These are phyloP conservation scores for Sporothrix pallida DNA, from an alignment of 2,329 filamentous ascomycete genomes.

Conservation along the genomic window DNA sequence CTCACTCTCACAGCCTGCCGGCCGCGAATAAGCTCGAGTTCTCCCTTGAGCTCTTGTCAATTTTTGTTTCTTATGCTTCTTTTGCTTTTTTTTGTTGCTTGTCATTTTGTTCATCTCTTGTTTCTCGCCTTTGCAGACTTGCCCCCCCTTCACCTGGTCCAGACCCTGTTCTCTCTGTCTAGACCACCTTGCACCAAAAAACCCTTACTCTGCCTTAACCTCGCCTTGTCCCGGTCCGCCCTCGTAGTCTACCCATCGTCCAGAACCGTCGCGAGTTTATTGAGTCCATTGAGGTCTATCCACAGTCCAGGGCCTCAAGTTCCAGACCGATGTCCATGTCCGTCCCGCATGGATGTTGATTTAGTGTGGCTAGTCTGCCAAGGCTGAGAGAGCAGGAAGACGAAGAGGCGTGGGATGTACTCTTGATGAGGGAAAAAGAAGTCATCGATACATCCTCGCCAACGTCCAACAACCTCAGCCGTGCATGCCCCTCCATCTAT, in stretches of 20 bases:
- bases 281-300: no score
- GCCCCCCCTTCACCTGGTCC: no score
- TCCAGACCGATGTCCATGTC: background rate
- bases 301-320: background rate
- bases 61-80: background rate
- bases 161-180: no score
- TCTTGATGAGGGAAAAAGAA: background rate
- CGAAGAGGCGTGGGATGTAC: no score
- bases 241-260: background rate
- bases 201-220: background rate
- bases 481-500: background rate
- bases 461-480: background rate
- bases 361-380: conserved; percentile 1
- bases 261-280: no score
- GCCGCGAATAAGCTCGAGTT: background rate
- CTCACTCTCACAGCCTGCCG: conserved; percentile 14
- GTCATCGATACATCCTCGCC: no score
- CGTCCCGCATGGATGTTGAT: background rate
- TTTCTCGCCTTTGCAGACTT: background rate
- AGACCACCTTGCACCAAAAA: no score
- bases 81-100: background rate
- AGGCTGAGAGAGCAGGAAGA: background rate
- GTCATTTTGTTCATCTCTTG: background rate
- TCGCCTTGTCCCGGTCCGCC: background rate
- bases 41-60: background rate